A percentile compares a stretch with the other conserved stretches of the same genome.
phyloP scores from a whole-genome alignment of 2,329 filamentous ascomycete species.

The Xylariales sp. region DNA sequence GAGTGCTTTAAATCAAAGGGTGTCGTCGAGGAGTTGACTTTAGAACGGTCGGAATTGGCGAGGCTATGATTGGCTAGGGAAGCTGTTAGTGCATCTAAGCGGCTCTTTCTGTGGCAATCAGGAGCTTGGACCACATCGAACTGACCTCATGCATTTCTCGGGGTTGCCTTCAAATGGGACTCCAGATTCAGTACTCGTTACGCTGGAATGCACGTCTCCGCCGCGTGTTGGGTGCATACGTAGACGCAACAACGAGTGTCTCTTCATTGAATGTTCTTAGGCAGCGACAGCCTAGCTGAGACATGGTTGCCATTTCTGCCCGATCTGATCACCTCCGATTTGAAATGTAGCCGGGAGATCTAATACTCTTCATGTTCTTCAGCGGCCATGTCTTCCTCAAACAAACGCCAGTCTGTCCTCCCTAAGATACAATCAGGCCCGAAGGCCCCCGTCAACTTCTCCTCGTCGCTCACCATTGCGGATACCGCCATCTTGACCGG shows the following conservation, averaged over 20 bases:
- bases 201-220: neutral
- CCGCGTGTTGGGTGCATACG: neutral
- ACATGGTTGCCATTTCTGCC: neutral
- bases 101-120: neutral
- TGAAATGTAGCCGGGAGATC: too few species aligned
- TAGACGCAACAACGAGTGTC: too few species aligned
- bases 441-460: conserved; percentile 58
- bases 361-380: too few species aligned
- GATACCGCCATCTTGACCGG: conserved; percentile 63
- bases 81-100: conserved; percentile 4
- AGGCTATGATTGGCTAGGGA: conserved; percentile 9
- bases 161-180: neutral
- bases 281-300: too few species aligned
- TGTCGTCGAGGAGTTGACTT: conserved; percentile 1
- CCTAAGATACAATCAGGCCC: conserved; percentile 51
- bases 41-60: conserved; percentile 9
- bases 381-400: conserved; percentile 40
- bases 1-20: conserved; percentile 7
- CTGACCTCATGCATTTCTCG: conserved; percentile 12
- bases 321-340: too few species aligned
- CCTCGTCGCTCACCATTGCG: conserved; percentile 55
- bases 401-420: conserved; percentile 52
- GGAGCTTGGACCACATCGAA: conserved; percentile 11
- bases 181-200: neutral
- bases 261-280: too few species aligned